Evolutionary conservation across 768 basidiomycete genomes (phyloP).

Genomic region (Leccinum pellstonianum): DNA sequence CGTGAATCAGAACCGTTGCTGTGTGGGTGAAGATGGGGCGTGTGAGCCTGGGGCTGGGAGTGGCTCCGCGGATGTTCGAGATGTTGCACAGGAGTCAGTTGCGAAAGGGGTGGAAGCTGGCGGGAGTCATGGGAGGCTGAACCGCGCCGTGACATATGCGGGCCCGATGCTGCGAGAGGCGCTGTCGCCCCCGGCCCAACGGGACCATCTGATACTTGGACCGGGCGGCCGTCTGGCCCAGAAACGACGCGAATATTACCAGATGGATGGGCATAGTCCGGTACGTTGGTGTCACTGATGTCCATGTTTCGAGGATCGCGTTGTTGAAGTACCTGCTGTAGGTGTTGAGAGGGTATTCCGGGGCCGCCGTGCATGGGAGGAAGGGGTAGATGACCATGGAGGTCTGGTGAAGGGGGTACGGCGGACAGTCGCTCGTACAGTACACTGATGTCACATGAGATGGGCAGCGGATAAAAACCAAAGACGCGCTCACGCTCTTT

Average conservation of each 20-base stretch:
- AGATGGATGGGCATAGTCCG: constrained; percentile 51
- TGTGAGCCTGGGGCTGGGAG: constrained; percentile 36
- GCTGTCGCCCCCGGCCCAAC: constrained; percentile 40
- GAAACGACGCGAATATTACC: constrained; percentile 46
- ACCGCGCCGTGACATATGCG: constrained; percentile 44
- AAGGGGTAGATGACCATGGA: constrained; percentile 40
- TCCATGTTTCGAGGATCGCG: constrained; percentile 44
- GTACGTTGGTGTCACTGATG: constrained; percentile 46
- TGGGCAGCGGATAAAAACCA: constrained; percentile 18
- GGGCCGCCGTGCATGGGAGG: constrained; percentile 36
- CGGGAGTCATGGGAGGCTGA: constrained; percentile 47
- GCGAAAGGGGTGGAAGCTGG: constrained; percentile 49
- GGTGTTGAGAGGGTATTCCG: constrained; percentile 37
- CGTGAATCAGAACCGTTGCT: constrained; percentile 43
- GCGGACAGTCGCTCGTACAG: constrained; percentile 75
- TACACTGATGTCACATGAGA: constrained; percentile 46
- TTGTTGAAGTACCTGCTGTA: constrained; percentile 25
- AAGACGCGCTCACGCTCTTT: constrained; percentile 70
- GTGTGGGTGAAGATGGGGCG: constrained; percentile 43
- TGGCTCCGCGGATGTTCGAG: constrained; percentile 35
- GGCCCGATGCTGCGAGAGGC: constrained; percentile 37
- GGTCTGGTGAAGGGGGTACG: constrained; percentile 55
- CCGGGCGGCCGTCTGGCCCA: constrained; percentile 49
- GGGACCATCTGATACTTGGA: constrained; percentile 49
- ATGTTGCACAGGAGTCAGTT: constrained; percentile 45